Conservation (phyloP, 2,329 filamentous ascomycete genomes). For the Sphaerostilbella broomeana region DNA sequence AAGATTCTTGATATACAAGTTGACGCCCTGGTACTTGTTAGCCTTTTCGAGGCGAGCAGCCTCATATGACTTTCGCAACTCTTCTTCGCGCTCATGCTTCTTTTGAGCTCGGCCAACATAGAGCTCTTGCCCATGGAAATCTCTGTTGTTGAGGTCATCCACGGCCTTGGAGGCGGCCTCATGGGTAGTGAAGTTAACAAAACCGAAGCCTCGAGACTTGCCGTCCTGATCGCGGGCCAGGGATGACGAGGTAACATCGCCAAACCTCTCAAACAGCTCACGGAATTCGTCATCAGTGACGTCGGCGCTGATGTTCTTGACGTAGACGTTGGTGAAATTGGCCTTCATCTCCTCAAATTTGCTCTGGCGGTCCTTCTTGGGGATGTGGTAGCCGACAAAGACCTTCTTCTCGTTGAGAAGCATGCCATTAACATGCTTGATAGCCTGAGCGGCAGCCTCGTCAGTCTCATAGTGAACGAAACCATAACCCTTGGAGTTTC, state of each 20-base stretch:
- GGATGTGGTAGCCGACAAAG: slow-evolving; percentile 97
- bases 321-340: slow-evolving; percentile 99
- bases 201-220: slow-evolving; percentile 92
- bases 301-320: slow-evolving; percentile 91
- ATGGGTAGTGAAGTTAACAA: slow-evolving; percentile 92
- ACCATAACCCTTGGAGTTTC: slow-evolving; percentile 96
- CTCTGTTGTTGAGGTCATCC: slow-evolving; percentile 83
- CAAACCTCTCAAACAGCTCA: slow-evolving; percentile 82
- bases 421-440: slow-evolving; percentile 99
- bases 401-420: slow-evolving; percentile 99
- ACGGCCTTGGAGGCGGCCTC: slow-evolving; percentile 81
- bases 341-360: slow-evolving; percentile 99
- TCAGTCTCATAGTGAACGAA: slow-evolving; percentile 99
- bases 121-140: slow-evolving; percentile 89
- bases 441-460: slow-evolving; percentile 91
- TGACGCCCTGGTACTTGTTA: slow-evolving; percentile 98
- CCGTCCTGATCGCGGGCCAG: slow-evolving; percentile 83
- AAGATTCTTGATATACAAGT: slow-evolving; percentile 99
- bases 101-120: slow-evolving; percentile 99
- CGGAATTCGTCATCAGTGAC: slow-evolving; percentile 93
- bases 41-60: slow-evolving; percentile 96
- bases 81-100: slow-evolving; percentile 99
- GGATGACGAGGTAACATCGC: slow-evolving; percentile 91
- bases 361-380: slow-evolving; percentile 99
- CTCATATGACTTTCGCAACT: slow-evolving; percentile 98